These are phyloP conservation scores for Yamadazyma conglobata DNA, from an alignment of 1,139 yeast genomes.

Conservation along the genomic window DNA sequence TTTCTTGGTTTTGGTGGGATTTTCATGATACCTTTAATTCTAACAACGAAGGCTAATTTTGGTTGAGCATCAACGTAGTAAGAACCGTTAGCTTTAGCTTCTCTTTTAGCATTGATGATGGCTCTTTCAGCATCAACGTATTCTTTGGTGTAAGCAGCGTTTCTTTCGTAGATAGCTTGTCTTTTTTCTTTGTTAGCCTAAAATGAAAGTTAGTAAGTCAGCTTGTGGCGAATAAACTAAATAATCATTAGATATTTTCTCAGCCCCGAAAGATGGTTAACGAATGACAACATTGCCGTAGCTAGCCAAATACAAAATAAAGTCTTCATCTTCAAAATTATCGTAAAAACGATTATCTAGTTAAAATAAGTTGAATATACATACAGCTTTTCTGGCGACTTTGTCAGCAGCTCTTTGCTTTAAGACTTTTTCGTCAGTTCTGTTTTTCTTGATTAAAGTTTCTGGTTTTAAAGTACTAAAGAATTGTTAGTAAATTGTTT, in stretches of 20 bases:
- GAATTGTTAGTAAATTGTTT: constrained; percentile 30
- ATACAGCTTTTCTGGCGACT: constrained; percentile 85
- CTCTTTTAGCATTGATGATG: constrained; percentile 88
- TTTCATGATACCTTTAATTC: constrained; percentile 99
- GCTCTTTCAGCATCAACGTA: constrained; percentile 95
- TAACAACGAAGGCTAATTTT: constrained; percentile 93
- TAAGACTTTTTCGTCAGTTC: constrained; percentile 83
- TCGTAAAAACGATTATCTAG: not conserved
- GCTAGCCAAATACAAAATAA: constrained; percentile 72
- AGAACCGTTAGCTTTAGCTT: constrained; percentile 93
- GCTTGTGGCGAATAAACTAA: constrained; percentile 1
- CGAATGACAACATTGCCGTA: constrained; percentile 87
- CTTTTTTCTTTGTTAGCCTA: constrained; percentile 90
- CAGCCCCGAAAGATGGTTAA: constrained; percentile 99
- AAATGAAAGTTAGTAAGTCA: constrained; percentile 34
- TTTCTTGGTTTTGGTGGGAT: constrained; percentile 99
- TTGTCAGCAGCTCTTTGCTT: constrained; percentile 87
- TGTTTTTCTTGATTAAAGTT: constrained; percentile 91
- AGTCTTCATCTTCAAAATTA: constrained; percentile 55
- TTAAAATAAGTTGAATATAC: constrained; percentile 32
- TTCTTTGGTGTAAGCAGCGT: constrained; percentile 97
- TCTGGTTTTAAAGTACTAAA: constrained; percentile 69
- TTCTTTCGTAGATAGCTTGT: constrained; percentile 93
- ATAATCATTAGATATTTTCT: constrained; percentile 26
- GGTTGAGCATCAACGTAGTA: constrained; percentile 97